Base-by-base conservation (phyloP, 306 rosid species). In the Nissolia schottii region DNA sequence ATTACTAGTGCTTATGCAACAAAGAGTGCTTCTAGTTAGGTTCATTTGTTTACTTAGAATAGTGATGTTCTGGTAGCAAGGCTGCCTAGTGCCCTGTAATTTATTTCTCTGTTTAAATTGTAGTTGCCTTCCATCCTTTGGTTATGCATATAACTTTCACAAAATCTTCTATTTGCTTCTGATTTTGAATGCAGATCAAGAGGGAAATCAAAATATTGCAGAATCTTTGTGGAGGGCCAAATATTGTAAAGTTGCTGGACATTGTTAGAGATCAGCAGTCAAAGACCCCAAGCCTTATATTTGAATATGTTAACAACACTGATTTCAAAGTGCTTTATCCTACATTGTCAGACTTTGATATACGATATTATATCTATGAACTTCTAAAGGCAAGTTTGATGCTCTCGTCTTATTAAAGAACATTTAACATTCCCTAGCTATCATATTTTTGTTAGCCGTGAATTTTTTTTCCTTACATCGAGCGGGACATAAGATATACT, bases 251-350 rank as follows among this genome's bases (percentile, higher is more conserved):
- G 91, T 82, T 92, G 90, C 96, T 89, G 58, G 97, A 92, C 82
- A 92, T 92, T 28, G 97, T 92, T 75, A 82, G 97, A 83, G 97
- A 92, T 74, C 97, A 92, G 86, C 97, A 92, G 68, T 92, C 97
- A 3, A 92, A 92, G 91, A 92, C 97, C 37, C 97, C 97, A 19
- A 92, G 97, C 77, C 84, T 92, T 68, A 77, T 92, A 60, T 92
- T 92, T 71, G 97, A 92, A 84, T 68, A 85, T 84, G 97, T 92
- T 80, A 89, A 92, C 76, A 92, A 89, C 83, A 87, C 93, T 65
- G 97, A 92, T 78, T 92, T 92, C 78, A 92, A 92, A 84, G 97
- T 92, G 79, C 88, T 92, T 15, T 92, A 92, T 82, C 97, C 93
- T 14, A 89, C 96, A 19, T 84, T 92, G 32, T 84, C 96, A 41